Evolutionary conservation across 2,329 filamentous ascomycete genomes (phyloP).

Genomic region (Fusarium sublunatum): DNA sequence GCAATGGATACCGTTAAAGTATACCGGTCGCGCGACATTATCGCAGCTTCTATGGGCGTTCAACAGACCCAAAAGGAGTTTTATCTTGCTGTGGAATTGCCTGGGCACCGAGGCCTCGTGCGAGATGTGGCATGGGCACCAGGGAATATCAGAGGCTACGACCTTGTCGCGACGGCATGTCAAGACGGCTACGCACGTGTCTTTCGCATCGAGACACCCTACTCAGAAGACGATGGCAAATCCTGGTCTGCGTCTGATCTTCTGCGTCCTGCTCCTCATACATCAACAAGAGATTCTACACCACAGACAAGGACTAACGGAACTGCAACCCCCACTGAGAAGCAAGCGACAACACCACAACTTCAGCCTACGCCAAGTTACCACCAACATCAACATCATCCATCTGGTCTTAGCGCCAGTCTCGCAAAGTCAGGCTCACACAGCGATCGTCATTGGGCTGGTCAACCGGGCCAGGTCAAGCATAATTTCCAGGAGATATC

Average conservation of each 20-base stretch:
- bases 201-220: constrained; percentile 79
- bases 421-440: constrained; percentile 61
- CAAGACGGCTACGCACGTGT: constrained; percentile 92
- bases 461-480: constrained; percentile 72
- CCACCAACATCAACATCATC: constrained; percentile 52
- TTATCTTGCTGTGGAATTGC: constrained; percentile 83
- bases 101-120: constrained; percentile 79
- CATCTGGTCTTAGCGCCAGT: constrained; percentile 64
- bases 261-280: constrained; percentile 49
- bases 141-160: constrained; percentile 88
- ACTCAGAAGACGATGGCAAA: constrained; percentile 59
- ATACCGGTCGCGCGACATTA: constrained; percentile 77
- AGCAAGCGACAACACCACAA: constrained; percentile 42
- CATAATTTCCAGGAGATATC: constrained; percentile 74
- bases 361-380: constrained; percentile 37
- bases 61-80: constrained; percentile 77
- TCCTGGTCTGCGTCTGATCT: constrained; percentile 63
- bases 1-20: constrained; percentile 86
- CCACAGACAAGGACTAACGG: constrained; percentile 49
- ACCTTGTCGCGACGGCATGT: constrained; percentile 90
- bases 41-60: constrained; percentile 63
- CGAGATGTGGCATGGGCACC: constrained; percentile 93
- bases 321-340: constrained; percentile 39
- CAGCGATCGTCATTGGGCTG: constrained; percentile 64
- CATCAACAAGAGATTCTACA: constrained; percentile 43